Base-by-base conservation (phyloP, 352 stramenopile genomes). In the Phytophthora sansomeana region DNA sequence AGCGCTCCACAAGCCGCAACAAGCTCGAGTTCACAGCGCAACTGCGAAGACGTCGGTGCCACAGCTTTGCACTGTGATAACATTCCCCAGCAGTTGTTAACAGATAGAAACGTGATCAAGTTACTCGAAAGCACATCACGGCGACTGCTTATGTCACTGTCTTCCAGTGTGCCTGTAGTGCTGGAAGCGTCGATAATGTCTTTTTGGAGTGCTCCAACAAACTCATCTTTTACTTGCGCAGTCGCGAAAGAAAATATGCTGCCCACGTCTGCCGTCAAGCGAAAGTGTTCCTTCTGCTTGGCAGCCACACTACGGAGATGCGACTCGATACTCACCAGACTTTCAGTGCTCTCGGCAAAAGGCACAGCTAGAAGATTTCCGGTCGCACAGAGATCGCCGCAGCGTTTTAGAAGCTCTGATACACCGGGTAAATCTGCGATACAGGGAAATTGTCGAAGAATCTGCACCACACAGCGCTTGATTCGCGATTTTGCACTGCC, bases 11-110 rank as follows among this genome's bases (percentile, higher is more conserved):
- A 89, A 17, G 66, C 69, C 10, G 80, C 33, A 6, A 78, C 81
- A 67, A 92, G 85, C 17, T 86, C 74, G 6, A 90, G 38, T 41
- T 80, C 73, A 8, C 38, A 56, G 5, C 43, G 49, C 32, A 76
- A 56, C 26, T 74, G 56, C 14, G 72, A 67, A 11, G 64, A 75
- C 16, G 48, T 16, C 16, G 58, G 49, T 21, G 26, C 46, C 32
- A 65, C 17, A 26, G 41, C n/a, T 14, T 63, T 72, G 64, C 77
- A 89, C 21, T 86, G 67, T 13, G 64, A 64, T 1, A 93, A 63
- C 6, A 78, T 62, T 32, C 87, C 75, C 79, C 82, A 91, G 38
- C 69, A 85, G 30, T 74, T 81, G 59, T 91, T 75, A 6, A 72
- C 62, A 39, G 80, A 64, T 49, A 78, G 85, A 58, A 91, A 89